Evolutionary conservation across 257 asterid species (phyloP), one percentile per base, ranked within the genome.

Genomic region (Osmanthus fragrans): DNA sequence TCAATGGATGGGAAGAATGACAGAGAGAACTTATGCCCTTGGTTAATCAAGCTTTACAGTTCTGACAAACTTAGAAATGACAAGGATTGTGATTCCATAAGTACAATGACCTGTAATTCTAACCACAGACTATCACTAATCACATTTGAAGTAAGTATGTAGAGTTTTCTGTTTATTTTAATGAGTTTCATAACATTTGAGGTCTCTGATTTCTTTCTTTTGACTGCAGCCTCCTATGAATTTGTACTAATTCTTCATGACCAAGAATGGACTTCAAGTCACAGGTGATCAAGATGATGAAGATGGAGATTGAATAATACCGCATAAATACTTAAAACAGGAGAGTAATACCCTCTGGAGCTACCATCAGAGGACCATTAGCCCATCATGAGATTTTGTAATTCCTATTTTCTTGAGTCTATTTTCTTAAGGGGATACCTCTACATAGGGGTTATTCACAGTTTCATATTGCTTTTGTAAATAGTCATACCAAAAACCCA

Each of bases 151-250:
- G 89, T 80, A 68, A 39, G 83, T 12, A 42, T 12, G 18, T 37
- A 30, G 70, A n/a, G 11, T 32, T 54, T 75, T 60, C 76, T 80
- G 21, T 74, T 63, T 76, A 77, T 32, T 77, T 64, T 30, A 71
- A 47, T 11, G 40, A 42, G 51, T 42, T 42, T 11, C 51, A 42
- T 39, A 42, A 19, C 30, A 76, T 54, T 69, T 72, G 58, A 49
- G 51, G 79, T 27, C 27, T 70, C 89, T 81, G 81, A 77, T 80
- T 79, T 78, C 37, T 19, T 77, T 70, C 54, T 37, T 72, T 71
- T 18, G 73, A 78, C 73, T 82, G 88, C 88, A 87, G 91, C 88
- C 91, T 80, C 88, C 90, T 40, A 45, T 82, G 82, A 82, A 77
- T 74, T 78, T 85, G 80, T 84, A 83, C 65, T 87, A 89, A 79